Percentiles rank a stretch among this genome's conserved stretches.
Evolutionary conservation across 1,139 yeast species (phyloP).

Genomic region (Casaregolazyma lundiana): DNA sequence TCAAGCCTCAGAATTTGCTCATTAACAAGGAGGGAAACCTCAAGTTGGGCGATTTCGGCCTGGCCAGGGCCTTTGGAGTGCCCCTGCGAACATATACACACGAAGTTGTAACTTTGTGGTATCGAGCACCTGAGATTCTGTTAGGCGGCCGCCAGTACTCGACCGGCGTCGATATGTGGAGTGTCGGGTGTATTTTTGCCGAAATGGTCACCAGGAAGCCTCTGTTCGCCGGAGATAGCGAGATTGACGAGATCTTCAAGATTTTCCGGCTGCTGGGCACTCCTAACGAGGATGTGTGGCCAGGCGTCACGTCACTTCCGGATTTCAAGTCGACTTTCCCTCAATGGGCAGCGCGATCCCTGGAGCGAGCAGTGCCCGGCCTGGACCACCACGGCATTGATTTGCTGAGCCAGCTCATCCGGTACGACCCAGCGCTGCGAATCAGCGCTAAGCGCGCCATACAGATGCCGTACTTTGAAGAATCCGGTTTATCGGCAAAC

Average conservation of each 20-base stretch:
- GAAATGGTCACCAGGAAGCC: conserved; percentile 98
- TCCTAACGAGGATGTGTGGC: conserved; percentile 93
- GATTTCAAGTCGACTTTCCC: conserved; percentile 96
- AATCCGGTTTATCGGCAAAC: conserved; percentile 6
- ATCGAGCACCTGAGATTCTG: conserved; percentile 92
- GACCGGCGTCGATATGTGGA: conserved; percentile 99
- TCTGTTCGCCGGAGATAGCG: conserved; percentile 94
- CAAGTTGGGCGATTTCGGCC: conserved; percentile 94
- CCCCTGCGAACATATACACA: conserved; percentile 95
- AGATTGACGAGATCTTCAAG: conserved; percentile 94
- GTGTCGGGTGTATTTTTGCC: conserved; percentile 96
- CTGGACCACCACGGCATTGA: conserved; percentile 73
- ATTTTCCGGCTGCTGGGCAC: conserved; percentile 92
- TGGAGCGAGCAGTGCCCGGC: conserved; percentile 70
- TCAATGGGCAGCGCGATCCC: conserved; percentile 77
- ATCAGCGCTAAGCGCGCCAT: conserved; percentile 93
- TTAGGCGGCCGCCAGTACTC: conserved; percentile 96
- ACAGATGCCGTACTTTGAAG: conserved; percentile 74
- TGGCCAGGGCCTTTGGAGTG: conserved; percentile 96
- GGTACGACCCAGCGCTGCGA: conserved; percentile 90
- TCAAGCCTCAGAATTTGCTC: conserved; percentile 91
- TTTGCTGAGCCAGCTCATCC: conserved; percentile 69
- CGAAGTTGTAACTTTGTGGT: conserved; percentile 97
- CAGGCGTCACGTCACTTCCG: conserved; percentile 89
- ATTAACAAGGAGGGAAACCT: conserved; percentile 94